These are phyloP conservation scores for Eucalyptus tenuipes DNA, from an alignment of 345 rosid genomes.

Conservation along the genomic window DNA sequence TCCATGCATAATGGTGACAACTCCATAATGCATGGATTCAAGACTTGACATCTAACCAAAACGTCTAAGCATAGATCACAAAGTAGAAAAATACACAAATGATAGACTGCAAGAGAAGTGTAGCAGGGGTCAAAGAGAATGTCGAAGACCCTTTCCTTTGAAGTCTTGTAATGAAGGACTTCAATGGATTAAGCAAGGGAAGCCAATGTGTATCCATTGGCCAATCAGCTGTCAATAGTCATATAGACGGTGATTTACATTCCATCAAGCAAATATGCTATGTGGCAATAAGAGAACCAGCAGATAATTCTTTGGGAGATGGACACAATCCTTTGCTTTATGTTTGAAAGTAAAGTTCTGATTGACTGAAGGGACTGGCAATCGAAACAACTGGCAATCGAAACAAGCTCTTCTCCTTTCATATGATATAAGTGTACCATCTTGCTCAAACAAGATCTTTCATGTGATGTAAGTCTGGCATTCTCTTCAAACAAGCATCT, in stretches of 20 bases:
- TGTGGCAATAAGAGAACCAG: not conserved
- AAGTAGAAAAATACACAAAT: not conserved
- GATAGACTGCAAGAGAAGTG: not conserved
- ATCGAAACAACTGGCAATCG: not conserved
- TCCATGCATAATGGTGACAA: not conserved
- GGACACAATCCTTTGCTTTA: not conserved
- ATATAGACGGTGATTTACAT: not conserved
- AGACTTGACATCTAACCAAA: not conserved
- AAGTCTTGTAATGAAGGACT: not conserved
- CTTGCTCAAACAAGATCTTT: not conserved
- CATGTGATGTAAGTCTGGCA: not conserved
- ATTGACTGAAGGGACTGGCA: not conserved
- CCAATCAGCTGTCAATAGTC: not conserved
- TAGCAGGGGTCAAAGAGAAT: not conserved
- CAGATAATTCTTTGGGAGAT: not conserved
- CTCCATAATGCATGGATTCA: not conserved
- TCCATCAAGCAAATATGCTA: not conserved
- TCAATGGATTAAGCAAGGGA: not conserved
- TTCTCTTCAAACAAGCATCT: not conserved
- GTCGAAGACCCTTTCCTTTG: not conserved
- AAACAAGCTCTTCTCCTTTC: not conserved
- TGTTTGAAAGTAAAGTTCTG: not conserved
- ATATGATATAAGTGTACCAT: not conserved
- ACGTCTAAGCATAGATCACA: not conserved
- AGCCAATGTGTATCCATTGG: not conserved